These are phyloP conservation scores for Lolium multiflorum DNA, from an alignment of 176 grass and related monocot genomes.

Conservation along the genomic window DNA sequence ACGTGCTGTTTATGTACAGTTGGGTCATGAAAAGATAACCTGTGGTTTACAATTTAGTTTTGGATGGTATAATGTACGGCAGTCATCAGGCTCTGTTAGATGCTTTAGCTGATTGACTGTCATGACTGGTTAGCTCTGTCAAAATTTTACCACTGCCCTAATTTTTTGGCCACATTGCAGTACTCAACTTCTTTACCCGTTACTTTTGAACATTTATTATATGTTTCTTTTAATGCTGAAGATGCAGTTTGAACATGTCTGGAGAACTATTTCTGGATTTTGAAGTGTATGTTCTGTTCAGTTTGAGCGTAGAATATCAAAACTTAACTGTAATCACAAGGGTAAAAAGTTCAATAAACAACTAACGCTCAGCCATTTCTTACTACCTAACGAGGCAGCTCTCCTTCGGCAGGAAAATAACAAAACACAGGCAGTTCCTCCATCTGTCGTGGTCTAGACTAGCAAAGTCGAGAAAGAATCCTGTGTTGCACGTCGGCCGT, in stretches of 20 bases:
- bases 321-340: not conserved
- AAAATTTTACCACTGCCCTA: not conserved
- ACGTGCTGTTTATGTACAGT: constrained; percentile 51
- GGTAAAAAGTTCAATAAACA: no score
- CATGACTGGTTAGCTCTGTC: constrained; percentile 32
- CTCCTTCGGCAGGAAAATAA: no score
- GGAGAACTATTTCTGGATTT: not conserved
- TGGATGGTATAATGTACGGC: constrained; percentile 29
- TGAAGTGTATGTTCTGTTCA: not conserved
- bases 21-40: constrained; percentile 23
- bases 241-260: no score
- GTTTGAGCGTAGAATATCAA: not conserved
- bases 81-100: constrained; percentile 23
- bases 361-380: no score
- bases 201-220: not conserved
- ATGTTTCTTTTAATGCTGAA: not conserved
- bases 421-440: not conserved
- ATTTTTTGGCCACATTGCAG: not conserved
- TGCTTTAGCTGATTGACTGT: constrained; percentile 37
- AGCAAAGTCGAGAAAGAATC: not conserved
- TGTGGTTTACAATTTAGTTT: constrained; percentile 12
- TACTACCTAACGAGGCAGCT: no score
- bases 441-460: not conserved
- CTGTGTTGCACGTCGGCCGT: constrained; percentile 9
- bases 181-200: not conserved